Percentiles rank a stretch among this genome's conserved stretches.
Evolutionary conservation across 345 rosid genomes (phyloP).

Genomic region (Syzygium aqueum): DNA sequence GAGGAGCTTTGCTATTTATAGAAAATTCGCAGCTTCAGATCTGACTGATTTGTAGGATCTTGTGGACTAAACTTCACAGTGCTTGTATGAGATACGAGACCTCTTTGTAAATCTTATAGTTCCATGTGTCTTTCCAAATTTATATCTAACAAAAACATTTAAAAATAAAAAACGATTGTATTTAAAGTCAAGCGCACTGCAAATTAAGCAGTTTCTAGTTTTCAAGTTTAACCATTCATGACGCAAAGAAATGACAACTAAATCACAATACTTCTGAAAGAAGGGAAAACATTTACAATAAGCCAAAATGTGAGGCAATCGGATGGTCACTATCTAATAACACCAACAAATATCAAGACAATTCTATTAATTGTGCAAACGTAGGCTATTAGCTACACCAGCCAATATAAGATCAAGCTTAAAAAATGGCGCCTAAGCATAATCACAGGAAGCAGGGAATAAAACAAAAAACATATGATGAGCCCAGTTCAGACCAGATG

Average conservation of each 20-base stretch:
- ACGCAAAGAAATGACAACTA: not conserved
- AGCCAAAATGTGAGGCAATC: not conserved
- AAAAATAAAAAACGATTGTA: not conserved
- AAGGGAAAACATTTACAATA: not conserved
- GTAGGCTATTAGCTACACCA: not conserved
- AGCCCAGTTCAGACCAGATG: not conserved
- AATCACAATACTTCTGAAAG: not conserved
- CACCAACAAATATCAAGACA: not conserved
- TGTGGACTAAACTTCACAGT: not conserved
- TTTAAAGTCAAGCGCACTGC: not conserved
- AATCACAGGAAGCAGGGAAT: not conserved
- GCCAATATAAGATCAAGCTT: not conserved
- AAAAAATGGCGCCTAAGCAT: not conserved
- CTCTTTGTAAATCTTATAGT: not conserved
- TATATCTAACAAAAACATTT: not conserved
- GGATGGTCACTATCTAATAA: not conserved
- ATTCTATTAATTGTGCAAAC: not conserved
- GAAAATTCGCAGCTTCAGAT: not conserved
- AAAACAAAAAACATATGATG: not conserved
- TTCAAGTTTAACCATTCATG: not conserved
- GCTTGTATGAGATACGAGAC: not conserved
- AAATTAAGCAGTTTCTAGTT: not conserved
- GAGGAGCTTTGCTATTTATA: not conserved
- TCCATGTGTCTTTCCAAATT: not conserved
- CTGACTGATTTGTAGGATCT: not conserved